Conservation (phyloP, 2,329 filamentous ascomycete genomes). For the Didymella arachidicola region DNA sequence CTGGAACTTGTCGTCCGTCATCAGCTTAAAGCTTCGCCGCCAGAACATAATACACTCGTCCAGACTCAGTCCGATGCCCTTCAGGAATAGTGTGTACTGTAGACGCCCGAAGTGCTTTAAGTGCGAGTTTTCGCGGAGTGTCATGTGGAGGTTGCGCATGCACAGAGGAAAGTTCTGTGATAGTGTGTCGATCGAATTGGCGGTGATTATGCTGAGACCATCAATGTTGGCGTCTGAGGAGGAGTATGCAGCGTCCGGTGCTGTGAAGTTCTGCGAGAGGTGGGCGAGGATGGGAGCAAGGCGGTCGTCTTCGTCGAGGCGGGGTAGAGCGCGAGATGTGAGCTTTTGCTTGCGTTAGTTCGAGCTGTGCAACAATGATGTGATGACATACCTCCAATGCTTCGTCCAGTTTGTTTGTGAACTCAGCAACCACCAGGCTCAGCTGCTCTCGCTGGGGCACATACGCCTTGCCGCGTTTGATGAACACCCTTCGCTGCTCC, state of each 20-base stretch:
- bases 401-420: constrained; percentile 77
- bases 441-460: constrained; percentile 87
- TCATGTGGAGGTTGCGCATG: constrained; percentile 90
- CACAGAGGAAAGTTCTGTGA: constrained; percentile 87
- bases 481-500: constrained; percentile 76
- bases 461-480: constrained; percentile 85
- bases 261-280: constrained; percentile 94
- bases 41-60: constrained; percentile 93
- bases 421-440: constrained; percentile 89
- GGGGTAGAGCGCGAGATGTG: constrained; percentile 87
- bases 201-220: constrained; percentile 68
- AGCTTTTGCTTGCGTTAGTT: constrained; percentile 60
- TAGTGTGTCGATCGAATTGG: constrained; percentile 74
- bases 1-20: constrained; percentile 94
- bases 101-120: constrained; percentile 92
- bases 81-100: constrained; percentile 96
- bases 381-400: constrained; percentile 73
- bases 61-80: constrained; percentile 90
- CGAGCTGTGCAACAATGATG: not conserved
- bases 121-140: constrained; percentile 85
- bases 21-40: constrained; percentile 82
- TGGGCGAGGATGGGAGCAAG: constrained; percentile 78
- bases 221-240: constrained; percentile 77
- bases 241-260: constrained; percentile 83
- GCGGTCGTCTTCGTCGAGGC: constrained; percentile 95